Percentiles rank a stretch among this genome's conserved stretches.
phyloP scores from a whole-genome alignment of 1,284 basidiomycete genomes.

The Cryptococcus sp. region DNA sequence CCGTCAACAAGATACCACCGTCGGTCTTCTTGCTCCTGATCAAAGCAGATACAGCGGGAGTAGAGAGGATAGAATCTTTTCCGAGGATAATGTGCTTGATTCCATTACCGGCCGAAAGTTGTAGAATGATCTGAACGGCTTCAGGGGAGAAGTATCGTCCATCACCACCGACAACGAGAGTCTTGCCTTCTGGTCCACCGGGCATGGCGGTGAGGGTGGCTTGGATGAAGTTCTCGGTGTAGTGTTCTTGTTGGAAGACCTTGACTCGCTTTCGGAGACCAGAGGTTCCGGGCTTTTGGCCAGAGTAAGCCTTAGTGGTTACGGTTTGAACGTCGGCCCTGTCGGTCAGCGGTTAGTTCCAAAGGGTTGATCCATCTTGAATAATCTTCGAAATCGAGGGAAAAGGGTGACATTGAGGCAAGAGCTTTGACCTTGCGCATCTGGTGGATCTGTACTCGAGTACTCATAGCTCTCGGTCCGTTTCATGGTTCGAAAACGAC shows the following conservation, averaged over 20 bases:
- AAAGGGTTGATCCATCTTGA: conserved; percentile 3
- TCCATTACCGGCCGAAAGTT: conserved; percentile 85
- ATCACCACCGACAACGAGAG: conserved; percentile 94
- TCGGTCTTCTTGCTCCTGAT: conserved; percentile 94
- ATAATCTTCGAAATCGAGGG: not conserved
- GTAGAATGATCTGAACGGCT: conserved; percentile 83
- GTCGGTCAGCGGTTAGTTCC: not conserved
- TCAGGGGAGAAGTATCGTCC: conserved; percentile 89
- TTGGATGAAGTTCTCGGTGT: conserved; percentile 98
- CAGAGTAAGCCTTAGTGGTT: conserved; percentile 39
- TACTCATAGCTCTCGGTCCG: too few species aligned
- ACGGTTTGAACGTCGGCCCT: conserved; percentile 35
- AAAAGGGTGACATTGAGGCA: not conserved
- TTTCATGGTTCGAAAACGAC: too few species aligned
- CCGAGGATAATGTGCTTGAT: conserved; percentile 86
- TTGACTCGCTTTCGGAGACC: conserved; percentile 93
- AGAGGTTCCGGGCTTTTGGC: conserved; percentile 93
- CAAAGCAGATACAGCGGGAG: conserved; percentile 91
- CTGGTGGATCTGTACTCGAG: too few species aligned
- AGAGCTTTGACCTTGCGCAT: too few species aligned
- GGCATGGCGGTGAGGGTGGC: conserved; percentile 89
- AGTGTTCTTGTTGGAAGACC: conserved; percentile 88
- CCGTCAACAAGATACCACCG: conserved; percentile 96
- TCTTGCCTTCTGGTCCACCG: conserved; percentile 62
- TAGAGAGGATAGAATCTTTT: conserved; percentile 86